Evolutionary conservation across 78 protist species (phyloP).

Genomic region (Tieghemostelium lacteum): DNA sequence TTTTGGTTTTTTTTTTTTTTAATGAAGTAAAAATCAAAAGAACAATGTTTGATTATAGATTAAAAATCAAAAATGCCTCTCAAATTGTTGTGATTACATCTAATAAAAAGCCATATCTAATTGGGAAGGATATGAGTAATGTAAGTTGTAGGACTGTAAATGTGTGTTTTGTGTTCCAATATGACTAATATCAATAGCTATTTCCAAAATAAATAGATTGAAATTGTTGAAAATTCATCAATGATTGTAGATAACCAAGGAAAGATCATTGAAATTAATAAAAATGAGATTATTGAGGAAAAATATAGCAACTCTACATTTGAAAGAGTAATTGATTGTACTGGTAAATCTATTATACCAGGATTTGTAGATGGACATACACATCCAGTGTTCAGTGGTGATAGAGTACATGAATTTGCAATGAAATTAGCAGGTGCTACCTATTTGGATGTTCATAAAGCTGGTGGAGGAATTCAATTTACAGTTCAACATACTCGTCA

Average conservation of each 20-base stretch:
- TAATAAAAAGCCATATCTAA: constrained; percentile 38
- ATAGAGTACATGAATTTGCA: constrained; percentile 88
- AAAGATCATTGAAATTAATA: constrained; percentile 66
- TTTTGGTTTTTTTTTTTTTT: too few relatives aligned
- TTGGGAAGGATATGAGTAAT: constrained; percentile 75
- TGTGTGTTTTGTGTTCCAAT: background rate
- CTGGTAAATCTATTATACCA: constrained; percentile 85
- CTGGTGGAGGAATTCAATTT: constrained; percentile 94
- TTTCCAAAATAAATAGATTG: constrained; percentile 26
- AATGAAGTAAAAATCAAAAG: too few relatives aligned
- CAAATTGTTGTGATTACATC: constrained; percentile 78
- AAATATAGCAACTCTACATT: constrained; percentile 51
- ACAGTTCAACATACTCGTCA: constrained; percentile 86
- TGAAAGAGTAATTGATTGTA: constrained; percentile 80
- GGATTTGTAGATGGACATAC: constrained; percentile 94
- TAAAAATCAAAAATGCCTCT: constrained; percentile 62
- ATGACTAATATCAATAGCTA: background rate
- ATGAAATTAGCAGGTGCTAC: constrained; percentile 91
- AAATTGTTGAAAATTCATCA: constrained; percentile 78
- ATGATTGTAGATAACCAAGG: constrained; percentile 70
- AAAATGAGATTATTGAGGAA: constrained; percentile 5
- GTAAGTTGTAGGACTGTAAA: background rate
- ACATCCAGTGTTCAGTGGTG: constrained; percentile 92
- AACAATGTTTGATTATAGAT: constrained; percentile 29
- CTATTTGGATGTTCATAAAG: constrained; percentile 91